A percentile compares a stretch with the other conserved stretches of the same genome.
phyloP scores from a whole-genome alignment of 805 yeast genomes.

The Suhomyces xylopsoci region DNA sequence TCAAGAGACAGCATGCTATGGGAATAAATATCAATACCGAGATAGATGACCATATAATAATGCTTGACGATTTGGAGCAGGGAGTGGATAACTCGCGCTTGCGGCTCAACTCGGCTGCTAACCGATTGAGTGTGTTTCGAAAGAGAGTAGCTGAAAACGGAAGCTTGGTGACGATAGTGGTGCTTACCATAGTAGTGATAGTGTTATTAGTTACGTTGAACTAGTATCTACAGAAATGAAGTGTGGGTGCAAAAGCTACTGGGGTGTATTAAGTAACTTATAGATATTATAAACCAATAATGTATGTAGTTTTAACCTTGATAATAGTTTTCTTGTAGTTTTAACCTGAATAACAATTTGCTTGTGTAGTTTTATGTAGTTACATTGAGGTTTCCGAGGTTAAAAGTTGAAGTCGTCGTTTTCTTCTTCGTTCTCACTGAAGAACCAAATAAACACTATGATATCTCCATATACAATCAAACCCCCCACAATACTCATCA shows the following conservation, averaged over 20 bases:
- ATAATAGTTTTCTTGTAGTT: neutral
- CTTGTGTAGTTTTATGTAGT: neutral
- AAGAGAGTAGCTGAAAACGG: slow-evolving; percentile 40
- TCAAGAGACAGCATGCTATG: slow-evolving; percentile 37
- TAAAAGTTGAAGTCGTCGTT: slow-evolving; percentile 45
- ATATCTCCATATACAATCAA: slow-evolving; percentile 44
- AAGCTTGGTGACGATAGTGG: slow-evolving; percentile 39
- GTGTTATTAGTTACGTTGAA: slow-evolving; percentile 41
- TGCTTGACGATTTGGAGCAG: slow-evolving; percentile 39
- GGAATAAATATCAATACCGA: slow-evolving; percentile 38
- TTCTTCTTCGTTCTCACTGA: slow-evolving; percentile 43
- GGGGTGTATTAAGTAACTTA: neutral
- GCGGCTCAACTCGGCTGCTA: slow-evolving; percentile 30
- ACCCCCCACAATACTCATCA: slow-evolving; percentile 45
- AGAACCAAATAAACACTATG: slow-evolving; percentile 44
- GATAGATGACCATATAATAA: slow-evolving; percentile 39
- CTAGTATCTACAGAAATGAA: slow-evolving; percentile 9
- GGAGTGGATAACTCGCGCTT: slow-evolving; percentile 37
- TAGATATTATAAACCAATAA: neutral
- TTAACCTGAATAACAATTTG: too few species aligned
- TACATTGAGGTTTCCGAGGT: neutral
- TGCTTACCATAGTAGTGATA: slow-evolving; percentile 39
- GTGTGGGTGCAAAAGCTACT: neutral
- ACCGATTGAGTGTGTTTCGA: slow-evolving; percentile 30
- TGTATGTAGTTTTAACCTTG: neutral